Evolutionary conservation across 495 filamentous ascomycete species (phyloP).

Genomic region (Penicillium subrubescens): DNA sequence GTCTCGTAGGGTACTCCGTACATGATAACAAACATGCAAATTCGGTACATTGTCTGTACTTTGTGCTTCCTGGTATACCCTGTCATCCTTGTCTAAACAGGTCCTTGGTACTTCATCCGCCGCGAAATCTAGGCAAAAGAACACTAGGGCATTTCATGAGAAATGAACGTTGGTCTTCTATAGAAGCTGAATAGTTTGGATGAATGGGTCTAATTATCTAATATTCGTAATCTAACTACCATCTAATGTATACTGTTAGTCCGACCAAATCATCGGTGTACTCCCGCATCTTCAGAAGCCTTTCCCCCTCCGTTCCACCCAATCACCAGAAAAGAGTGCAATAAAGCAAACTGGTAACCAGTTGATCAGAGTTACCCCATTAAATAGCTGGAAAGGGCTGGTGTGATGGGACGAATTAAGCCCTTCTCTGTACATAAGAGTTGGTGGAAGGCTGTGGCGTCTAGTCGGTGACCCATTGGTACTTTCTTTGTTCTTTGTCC

Average conservation of each 20-base stretch:
- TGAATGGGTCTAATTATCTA: not conserved
- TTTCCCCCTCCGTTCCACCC: not conserved
- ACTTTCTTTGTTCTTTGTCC: not conserved
- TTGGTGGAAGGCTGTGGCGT: not conserved
- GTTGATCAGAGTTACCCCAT: not conserved
- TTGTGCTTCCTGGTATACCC: not conserved
- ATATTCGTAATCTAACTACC: no score
- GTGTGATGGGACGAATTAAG: no score
- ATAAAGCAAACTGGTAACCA: not conserved
- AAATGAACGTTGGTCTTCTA: not conserved
- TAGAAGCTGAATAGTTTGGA: not conserved
- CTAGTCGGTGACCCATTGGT: not conserved
- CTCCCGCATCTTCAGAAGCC: no score
- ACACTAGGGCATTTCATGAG: no score
- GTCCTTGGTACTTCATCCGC: not conserved
- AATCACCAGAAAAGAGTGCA: not conserved
- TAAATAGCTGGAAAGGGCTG: not conserved
- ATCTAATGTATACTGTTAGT: not conserved
- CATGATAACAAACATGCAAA: no score
- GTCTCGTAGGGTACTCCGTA: no score
- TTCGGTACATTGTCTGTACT: no score
- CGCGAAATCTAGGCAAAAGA: no score
- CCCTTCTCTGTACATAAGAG: no score
- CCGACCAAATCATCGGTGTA: not conserved
- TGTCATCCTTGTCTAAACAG: not conserved